Conservation (phyloP, 805 yeast species). For the Candida pseudoglaebosa region DNA sequence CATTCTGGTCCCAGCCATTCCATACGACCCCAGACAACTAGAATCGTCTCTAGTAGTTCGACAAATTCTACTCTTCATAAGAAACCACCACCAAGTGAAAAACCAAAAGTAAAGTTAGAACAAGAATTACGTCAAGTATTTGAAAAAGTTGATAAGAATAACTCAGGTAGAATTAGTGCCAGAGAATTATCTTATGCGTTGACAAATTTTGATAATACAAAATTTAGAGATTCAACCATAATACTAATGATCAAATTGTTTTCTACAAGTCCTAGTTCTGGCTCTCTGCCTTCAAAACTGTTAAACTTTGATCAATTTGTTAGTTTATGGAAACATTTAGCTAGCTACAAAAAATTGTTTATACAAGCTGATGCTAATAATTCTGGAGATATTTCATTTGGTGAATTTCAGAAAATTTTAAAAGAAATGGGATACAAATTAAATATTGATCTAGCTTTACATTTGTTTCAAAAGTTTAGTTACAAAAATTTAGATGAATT, state of each 20-base stretch:
- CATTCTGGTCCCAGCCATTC: conserved; percentile 8
- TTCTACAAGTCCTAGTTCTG: conserved; percentile 29
- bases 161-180: conserved; percentile 52
- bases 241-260: conserved; percentile 60
- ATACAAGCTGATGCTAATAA: conserved; percentile 57
- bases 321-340: conserved; percentile 63
- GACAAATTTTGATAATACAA: conserved; percentile 60
- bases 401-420: conserved; percentile 59
- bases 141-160: conserved; percentile 51
- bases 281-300: conserved; percentile 12
- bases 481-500: conserved; percentile 25
- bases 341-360: conserved; percentile 64
- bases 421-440: conserved; percentile 64
- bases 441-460: conserved; percentile 52
- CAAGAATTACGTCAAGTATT: conserved; percentile 47
- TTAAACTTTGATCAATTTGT: conserved; percentile 58
- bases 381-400: conserved; percentile 58
- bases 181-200: conserved; percentile 56
- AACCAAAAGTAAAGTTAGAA: conserved; percentile 40
- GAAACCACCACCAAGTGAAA: conserved; percentile 7
- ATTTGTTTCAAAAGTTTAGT: conserved; percentile 55
- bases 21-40: conserved; percentile 4
- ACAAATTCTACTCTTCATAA: conserved; percentile 7
- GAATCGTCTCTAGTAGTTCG: neutral
- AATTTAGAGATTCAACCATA: conserved; percentile 58